phyloP scores from a whole-genome alignment of 768 basidiomycete species.

The Tremella mesenterica region DNA sequence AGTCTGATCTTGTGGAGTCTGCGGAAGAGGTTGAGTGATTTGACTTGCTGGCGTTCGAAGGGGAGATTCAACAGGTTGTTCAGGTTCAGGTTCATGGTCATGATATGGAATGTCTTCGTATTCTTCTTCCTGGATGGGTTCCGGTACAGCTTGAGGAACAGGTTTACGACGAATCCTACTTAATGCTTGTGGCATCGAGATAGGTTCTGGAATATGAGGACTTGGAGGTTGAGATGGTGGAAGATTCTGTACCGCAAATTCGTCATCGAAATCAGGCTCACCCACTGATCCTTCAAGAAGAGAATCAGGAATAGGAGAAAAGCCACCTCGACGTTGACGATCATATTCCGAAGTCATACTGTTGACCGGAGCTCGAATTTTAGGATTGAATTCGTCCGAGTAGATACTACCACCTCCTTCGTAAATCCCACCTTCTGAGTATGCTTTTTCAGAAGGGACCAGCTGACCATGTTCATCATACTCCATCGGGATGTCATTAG shows the following conservation, averaged over 20 bases:
- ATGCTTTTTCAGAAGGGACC: not conserved
- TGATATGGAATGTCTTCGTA: not conserved
- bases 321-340: not conserved
- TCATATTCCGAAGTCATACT: constrained; percentile 20
- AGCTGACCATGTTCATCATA: not conserved
- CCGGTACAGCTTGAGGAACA: not conserved
- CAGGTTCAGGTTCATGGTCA: not conserved
- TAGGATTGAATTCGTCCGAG: constrained; percentile 23
- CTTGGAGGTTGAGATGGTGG: constrained; percentile 30
- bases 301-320: constrained; percentile 15
- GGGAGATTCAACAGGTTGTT: not conserved
- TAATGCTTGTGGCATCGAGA: constrained; percentile 17
- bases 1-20: constrained; percentile 2
- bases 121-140: constrained; percentile 9
- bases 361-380: constrained; percentile 25
- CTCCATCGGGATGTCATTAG: not conserved
- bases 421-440: constrained; percentile 26
- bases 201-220: constrained; percentile 15
- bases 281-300: constrained; percentile 22
- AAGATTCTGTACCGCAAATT: constrained; percentile 33
- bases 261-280: constrained; percentile 33
- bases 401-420: constrained; percentile 22
- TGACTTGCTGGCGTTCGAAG: not conserved
- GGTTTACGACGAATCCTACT: constrained; percentile 4
- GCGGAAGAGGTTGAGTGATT: not conserved